Base-by-base conservation (phyloP, 768 basidiomycete genomes). In the Polyporus arcularius region DNA sequence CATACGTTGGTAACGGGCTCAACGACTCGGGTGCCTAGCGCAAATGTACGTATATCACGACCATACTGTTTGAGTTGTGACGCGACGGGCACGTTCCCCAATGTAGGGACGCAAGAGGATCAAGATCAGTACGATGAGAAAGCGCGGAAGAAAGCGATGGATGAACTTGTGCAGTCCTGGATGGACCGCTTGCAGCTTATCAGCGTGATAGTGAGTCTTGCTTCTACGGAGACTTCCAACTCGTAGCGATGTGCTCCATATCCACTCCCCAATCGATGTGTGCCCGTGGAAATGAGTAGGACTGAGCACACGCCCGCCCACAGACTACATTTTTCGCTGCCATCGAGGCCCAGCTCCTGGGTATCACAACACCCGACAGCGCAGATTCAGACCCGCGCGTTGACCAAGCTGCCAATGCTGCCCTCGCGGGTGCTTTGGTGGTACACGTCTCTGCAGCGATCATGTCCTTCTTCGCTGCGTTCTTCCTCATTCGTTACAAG, bases 261-360 rank as follows among this genome's bases (percentile, higher is more conserved):
- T 26, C 21, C 21, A 26, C 21, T 26, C 21, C 21, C 21, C 21
- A 2, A 26, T 26, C 21, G 21, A 26, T 26, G 21, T 26, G 21
- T 26, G 21, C 21, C 21, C 21, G 21, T 26, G 21, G 21, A 26
- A 26, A 43, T 10, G 31, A 32, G 30, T 1, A 9, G 26, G 9
- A 32, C 15, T 30, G 15, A 18, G 7, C 48, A 40, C 26, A 55
- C 31, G 0, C 51, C 54, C 52, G 18, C 43, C 9, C n/a, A n/a
- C 57, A 86, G 84, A 83, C 84, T 0, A 86, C 84, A 0, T 86
- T 86, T 68, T 85, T 86, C 57, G 85, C 84, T 1, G 79, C 85
- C 0, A 81, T 77, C 8, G 85, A 85, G 67, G 81, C 82, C 0
- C 80, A 78, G n/a, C 71, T 86, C 68, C 71, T 86, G 4, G 75